phyloP scores from a whole-genome alignment of 352 stramenopile genomes.

The Globisporangium recalcitrans region DNA sequence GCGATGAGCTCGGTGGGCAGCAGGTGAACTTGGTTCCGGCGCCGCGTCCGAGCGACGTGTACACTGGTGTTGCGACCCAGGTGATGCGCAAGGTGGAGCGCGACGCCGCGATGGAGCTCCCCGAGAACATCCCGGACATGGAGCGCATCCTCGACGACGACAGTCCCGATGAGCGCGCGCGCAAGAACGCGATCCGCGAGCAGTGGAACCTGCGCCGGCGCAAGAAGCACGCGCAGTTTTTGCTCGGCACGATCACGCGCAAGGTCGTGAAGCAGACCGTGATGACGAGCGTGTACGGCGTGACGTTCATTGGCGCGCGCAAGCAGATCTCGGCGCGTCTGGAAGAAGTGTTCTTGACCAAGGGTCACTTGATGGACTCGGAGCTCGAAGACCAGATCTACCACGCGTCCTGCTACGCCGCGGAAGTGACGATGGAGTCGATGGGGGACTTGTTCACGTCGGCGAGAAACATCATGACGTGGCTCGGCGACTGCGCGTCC shows the following conservation, averaged over 20 bases:
- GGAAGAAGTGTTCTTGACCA: slow-evolving; percentile 86
- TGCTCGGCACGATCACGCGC: slow-evolving; percentile 76
- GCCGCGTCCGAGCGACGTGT: slow-evolving; percentile 96
- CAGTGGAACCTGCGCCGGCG: slow-evolving; percentile 2
- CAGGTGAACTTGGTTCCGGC: slow-evolving; percentile 96
- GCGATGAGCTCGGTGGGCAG: slow-evolving; percentile 91
- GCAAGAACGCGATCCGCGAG: background rate
- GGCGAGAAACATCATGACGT: slow-evolving; percentile 89
- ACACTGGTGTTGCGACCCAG: slow-evolving; percentile 90
- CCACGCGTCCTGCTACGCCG: slow-evolving; percentile 89
- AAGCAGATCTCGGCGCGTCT: slow-evolving; percentile 97
- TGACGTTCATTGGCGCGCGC: slow-evolving; percentile 98
- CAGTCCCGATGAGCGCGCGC: background rate
- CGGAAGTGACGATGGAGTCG: slow-evolving; percentile 92
- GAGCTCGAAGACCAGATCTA: slow-evolving; percentile 87
- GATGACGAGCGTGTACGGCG: slow-evolving; percentile 99
- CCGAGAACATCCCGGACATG: slow-evolving; percentile 29
- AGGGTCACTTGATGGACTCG: slow-evolving; percentile 62
- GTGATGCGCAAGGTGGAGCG: slow-evolving; percentile 78
- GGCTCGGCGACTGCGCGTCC: slow-evolving; percentile 64
- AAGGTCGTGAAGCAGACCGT: slow-evolving; percentile 99
- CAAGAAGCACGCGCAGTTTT: slow-evolving; percentile 60
- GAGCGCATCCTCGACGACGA: slow-evolving; percentile 18
- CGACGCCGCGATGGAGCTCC: slow-evolving; percentile 49
- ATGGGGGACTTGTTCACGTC: slow-evolving; percentile 96